Evolutionary conservation across 177 flowering plant species (phyloP), one percentile per base, ranked within the genome.

Genomic region (Telopea speciosissima): DNA sequence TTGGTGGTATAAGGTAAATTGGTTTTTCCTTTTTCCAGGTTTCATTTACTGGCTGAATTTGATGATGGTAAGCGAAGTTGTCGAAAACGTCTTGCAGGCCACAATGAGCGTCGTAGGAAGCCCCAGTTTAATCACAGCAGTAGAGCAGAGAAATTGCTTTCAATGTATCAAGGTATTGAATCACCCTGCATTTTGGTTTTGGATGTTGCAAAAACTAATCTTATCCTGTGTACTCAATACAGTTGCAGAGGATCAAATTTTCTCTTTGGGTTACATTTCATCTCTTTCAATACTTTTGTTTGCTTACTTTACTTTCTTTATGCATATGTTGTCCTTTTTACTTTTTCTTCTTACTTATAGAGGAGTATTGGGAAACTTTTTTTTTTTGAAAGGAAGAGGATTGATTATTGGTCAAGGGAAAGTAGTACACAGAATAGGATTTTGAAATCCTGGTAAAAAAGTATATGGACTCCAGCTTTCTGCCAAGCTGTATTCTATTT

Each of bases 51-150:
- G 80, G 79, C 75, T 76, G 90, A 88, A 75, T 88, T 88, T 80
- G 92, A 88, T 78, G 88, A 88, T 70, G 90, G 85, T 22, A 88
- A 88, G 79, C 86, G 92, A 42, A 88, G 92, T 69, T 88, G 92
- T 68, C 88, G 92, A 52, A 83, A 87, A 77, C 88, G 92, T 70
- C 83, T 88, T 73, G 89, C 89, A 62, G 89, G 89, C 45, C 92
- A 88, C 70, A 88, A 88, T 71, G 80, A 82, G 67, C 86, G 92
- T 16, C 80, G 92, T 45, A 83, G 92, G 75, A 88, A 87, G 76
- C 84, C 88, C 70, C 85, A 81, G 65, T 75, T 86, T 42, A 69
- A 65, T 71, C 73, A 64, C 61, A 65, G 68, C 70, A 69, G 72
- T 40, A 79, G 66, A 71, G 59, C 64, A 58, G 74, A 68, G 3